Conservation (phyloP, 2,329 filamentous ascomycete genomes). For the Gliomastix tumulicola region DNA sequence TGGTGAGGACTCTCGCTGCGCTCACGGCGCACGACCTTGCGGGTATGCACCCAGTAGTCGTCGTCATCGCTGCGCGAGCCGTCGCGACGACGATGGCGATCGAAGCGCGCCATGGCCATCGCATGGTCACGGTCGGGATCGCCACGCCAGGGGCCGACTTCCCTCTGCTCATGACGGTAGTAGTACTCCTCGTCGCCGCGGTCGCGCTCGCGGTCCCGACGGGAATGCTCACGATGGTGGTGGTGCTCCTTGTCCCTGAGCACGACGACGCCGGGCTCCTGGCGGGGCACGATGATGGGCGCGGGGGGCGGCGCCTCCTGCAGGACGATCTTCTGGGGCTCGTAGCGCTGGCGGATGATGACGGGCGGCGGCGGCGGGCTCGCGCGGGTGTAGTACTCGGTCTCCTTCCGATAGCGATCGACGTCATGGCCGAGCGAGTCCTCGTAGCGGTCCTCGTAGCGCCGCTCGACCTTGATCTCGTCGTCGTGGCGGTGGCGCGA, state of each 20-base stretch:
- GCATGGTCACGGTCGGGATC: slow-evolving; percentile 22
- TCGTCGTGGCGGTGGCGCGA: slow-evolving; percentile 35
- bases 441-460: slow-evolving; percentile 41
- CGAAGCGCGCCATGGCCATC: slow-evolving; percentile 25
- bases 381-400: slow-evolving; percentile 51
- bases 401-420: slow-evolving; percentile 54
- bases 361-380: slow-evolving; percentile 43
- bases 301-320: slow-evolving; percentile 48
- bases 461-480: slow-evolving; percentile 48
- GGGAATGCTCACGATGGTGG: slow-evolving; percentile 25
- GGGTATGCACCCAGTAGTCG: slow-evolving; percentile 35
- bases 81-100: slow-evolving; percentile 31
- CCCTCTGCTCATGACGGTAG: slow-evolving; percentile 38
- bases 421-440: slow-evolving; percentile 39
- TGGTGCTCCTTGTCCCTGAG: slow-evolving; percentile 31
- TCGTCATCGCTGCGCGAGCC: slow-evolving; percentile 39
- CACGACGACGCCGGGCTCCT: slow-evolving; percentile 37
- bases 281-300: slow-evolving; percentile 41
- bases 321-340: slow-evolving; percentile 53
- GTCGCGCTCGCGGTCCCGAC: slow-evolving; percentile 26
- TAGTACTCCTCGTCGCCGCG: slow-evolving; percentile 41
- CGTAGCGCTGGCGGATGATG: slow-evolving; percentile 48
- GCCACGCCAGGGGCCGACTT: slow-evolving; percentile 30
- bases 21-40: slow-evolving; percentile 39
- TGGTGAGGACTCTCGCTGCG: slow-evolving; percentile 45